Base-by-base conservation (phyloP, 495 filamentous ascomycete genomes). In the Xylaria telfairii region DNA sequence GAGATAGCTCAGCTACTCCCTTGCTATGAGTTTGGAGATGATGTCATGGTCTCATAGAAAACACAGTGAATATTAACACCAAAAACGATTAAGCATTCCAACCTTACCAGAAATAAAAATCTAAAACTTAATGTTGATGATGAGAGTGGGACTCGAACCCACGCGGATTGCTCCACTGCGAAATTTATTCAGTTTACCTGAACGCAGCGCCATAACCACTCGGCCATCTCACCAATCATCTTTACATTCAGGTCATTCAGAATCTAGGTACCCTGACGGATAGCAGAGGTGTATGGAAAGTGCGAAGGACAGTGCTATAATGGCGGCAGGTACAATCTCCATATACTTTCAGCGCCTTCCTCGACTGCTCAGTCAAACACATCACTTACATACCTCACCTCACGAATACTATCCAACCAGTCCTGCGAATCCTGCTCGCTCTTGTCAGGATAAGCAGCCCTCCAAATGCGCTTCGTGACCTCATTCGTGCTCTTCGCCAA, bases 331-430 rank as follows among this genome's bases (percentile, higher is more conserved):
- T n/a, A n/a, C n/a, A n/a, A n/a, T n/a, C n/a, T n/a, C n/a, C n/a
- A n/a, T n/a, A n/a, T n/a, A n/a, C n/a, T n/a, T n/a, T n/a, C n/a
- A n/a, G n/a, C n/a, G n/a, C n/a, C n/a, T 51, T 13, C 24, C 12
- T 24, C 37, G 28, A n/a, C 10, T 17, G 7, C 28, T 62, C 61
- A 84, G 63, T 83, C 83, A 83, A 91, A 92, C 63, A 90, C 86
- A 80, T 91, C 89, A 62, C 85, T 90, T 41, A 87, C 86, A 84
- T 85, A 90, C 70, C 90, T 79, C 72, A 87, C 83, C 69, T 89
- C 84, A 73, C 83, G 85, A 71, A 88, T 72, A 46, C 72, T 73
- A 26, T 84, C 76, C 75, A 89, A 87, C 85, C 82, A 86, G 68
- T 82, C 80, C 71, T 85, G 77, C 37, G 81, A 82, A 68, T 86